A percentile compares a stretch with the other conserved stretches of the same genome.
Conservation (phyloP, 106 monocot species). For the Allium fistulosum region DNA sequence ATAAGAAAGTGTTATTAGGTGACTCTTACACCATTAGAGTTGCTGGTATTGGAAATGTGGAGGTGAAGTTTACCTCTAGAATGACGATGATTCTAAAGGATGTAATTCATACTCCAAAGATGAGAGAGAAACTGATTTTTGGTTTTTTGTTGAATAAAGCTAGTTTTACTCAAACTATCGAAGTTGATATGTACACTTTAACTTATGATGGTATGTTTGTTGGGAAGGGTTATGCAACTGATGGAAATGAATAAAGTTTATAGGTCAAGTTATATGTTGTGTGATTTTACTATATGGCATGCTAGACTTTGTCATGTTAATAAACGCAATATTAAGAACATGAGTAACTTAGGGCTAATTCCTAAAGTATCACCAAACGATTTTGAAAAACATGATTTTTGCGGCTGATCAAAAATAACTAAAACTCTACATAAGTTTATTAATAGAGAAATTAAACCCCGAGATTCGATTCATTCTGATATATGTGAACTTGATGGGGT, state of each 20-base stretch:
- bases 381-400: no score
- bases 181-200: no score
- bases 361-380: no score
- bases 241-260: constrained; percentile 5
- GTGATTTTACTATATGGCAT: no score
- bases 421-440: no score
- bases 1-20: neutral
- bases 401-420: neutral
- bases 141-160: neutral
- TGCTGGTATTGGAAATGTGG: neutral
- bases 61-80: constrained; percentile 1
- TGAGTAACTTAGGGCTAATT: no score
- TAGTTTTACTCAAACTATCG: neutral
- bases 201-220: neutral
- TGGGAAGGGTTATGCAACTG: neutral
- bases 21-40: neutral
- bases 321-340: no score
- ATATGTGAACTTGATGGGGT: no score
- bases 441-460: no score
- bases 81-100: neutral
- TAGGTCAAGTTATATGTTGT: neutral
- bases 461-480: no score
- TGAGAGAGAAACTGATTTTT: neutral
- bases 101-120: neutral
- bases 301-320: no score